Percentiles rank a stretch among this genome's conserved stretches.
These are phyloP conservation scores for Fusarium transvaalense DNA, from an alignment of 2,329 filamentous ascomycete genomes.

Conservation along the genomic window DNA sequence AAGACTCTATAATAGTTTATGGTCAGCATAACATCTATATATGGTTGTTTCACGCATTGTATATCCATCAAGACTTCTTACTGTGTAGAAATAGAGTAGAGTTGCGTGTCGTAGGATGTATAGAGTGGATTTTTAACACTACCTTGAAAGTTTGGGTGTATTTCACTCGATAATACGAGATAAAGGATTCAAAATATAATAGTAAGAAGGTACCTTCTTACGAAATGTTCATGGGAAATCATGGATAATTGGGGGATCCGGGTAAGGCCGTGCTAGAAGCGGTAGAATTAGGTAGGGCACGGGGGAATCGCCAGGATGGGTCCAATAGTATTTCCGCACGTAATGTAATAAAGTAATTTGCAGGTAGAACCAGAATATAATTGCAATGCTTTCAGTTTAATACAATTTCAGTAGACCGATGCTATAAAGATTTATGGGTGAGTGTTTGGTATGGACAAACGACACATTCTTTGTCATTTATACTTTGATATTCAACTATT, in stretches of 20 bases:
- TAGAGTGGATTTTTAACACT: neutral
- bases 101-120: neutral
- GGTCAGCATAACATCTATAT: too few species aligned
- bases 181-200: neutral
- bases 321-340: neutral
- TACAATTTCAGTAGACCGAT: neutral
- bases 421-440: neutral
- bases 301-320: neutral
- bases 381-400: neutral
- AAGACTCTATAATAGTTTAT: neutral
- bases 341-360: neutral
- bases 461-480: neutral
- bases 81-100: neutral
- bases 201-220: neutral
- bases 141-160: neutral
- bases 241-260: neutral
- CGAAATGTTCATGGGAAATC: neutral
- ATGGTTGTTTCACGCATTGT: neutral
- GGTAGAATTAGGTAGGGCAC: neutral
- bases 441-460: conserved; percentile 23
- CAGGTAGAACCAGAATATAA: neutral
- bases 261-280: neutral
- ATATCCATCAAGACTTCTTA: neutral
- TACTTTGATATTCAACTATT: neutral
- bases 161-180: neutral